Evolutionary conservation across 2,329 filamentous ascomycete species (phyloP), one percentile per base, ranked within the genome.

Genomic region (Cordyceps cateniannulata): DNA sequence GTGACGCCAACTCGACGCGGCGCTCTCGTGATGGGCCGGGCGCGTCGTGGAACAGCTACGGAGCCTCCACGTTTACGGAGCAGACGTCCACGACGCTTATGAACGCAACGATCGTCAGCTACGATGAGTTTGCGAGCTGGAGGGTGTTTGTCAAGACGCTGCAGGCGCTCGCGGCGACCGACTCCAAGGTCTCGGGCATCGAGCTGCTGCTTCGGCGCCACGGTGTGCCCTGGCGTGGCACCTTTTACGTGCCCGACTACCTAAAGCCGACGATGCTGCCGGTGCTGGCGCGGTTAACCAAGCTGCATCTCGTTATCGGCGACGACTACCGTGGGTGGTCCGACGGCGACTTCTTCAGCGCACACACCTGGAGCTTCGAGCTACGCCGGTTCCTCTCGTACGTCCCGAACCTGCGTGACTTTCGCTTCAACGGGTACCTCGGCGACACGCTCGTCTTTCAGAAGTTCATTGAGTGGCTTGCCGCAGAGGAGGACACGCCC

Each of bases 1-100:
- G 86, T 20, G 83, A 88, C 67, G 87, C 82, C 70, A 74, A 80
- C 66, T 81, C 81, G 0, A 24, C 5, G 0, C 76, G 69, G 10
- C 80, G 85, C 5, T 67, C 66, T 14, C 79, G 85, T 3, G 85
- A 88, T 52, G 74, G 74, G 2, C 51, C 35, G 1, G 20, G 62
- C 14, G 67, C 65, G 0, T 60, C 65, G 1, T 88, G 85, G 85
- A 72, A 69, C 8, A 84, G 83, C 68, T 87, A 85, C 64, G 83
- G 84, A 2, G 70, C 73, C 20, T 68, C 67, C 0, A 80, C 77
- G 0, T 53, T 60, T 29, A 20, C 14, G 29, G 20, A 20, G 18
- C 32, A 48, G 50, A 60, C 58, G 42, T 50, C 32, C 3, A 44
- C 51, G 3, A 29, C 9, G 16, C 44, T 53, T 16, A 29, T 38